These are phyloP conservation scores for Avicennia marina DNA, from an alignment of 257 asterid species.

Conservation along the genomic window DNA sequence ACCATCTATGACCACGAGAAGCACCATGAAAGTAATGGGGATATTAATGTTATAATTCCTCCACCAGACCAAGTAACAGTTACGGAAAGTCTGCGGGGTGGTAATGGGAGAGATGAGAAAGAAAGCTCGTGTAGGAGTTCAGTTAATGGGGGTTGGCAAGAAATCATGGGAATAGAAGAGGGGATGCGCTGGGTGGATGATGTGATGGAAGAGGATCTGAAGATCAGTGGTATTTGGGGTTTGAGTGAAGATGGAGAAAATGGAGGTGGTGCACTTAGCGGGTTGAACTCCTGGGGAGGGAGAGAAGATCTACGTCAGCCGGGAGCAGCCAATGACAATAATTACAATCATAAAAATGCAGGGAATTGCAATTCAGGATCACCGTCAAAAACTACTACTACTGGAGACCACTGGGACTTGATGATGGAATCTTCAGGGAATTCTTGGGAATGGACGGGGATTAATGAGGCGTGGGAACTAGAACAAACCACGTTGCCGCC, in stretches of 20 bases:
- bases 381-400: not conserved
- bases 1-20: no score
- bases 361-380: conserved; percentile 13
- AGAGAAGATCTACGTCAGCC: no score
- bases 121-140: not conserved
- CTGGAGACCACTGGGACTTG: not conserved
- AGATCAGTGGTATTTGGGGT: conserved; percentile 21
- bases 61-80: no score
- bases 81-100: no score
- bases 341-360: no score
- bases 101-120: not conserved
- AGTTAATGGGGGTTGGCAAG: no score
- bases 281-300: no score
- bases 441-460: conserved; percentile 22
- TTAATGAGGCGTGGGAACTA: conserved; percentile 12
- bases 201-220: conserved; percentile 25
- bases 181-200: conserved; percentile 25
- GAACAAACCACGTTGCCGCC: conserved; percentile 26
- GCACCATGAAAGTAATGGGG: no score
- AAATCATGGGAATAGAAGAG: not conserved
- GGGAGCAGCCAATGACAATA: no score
- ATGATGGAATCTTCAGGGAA: conserved; percentile 4
- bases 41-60: no score
- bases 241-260: conserved; percentile 2
- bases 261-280: no score